Percentiles rank a stretch among this genome's conserved stretches.
Evolutionary conservation across 106 monocot species (phyloP).

Genomic region (Agapanthus africanus): DNA sequence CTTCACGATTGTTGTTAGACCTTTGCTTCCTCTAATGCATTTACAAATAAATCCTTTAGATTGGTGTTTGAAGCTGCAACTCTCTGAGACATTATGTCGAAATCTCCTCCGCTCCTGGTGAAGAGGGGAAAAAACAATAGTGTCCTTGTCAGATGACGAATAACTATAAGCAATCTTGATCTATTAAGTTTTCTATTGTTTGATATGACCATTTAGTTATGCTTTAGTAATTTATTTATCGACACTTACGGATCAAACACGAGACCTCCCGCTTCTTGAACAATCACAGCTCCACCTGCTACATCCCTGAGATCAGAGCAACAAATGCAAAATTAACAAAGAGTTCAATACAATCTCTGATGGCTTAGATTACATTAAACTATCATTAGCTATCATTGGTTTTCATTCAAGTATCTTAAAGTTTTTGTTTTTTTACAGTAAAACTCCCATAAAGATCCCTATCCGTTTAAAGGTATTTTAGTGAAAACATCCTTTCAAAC

Average conservation of each 20-base stretch:
- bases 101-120: conserved; percentile 52
- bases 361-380: too few species aligned
- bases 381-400: too few species aligned
- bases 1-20: neutral
- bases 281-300: conserved; percentile 77
- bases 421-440: too few species aligned
- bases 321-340: neutral
- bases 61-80: conserved; percentile 69
- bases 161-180: neutral
- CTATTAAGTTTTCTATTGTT: neutral
- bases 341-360: neutral
- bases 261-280: conserved; percentile 82
- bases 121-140: neutral
- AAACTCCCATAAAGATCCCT: too few species aligned
- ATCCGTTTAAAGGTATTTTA: too few species aligned
- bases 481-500: too few species aligned
- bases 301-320: conserved; percentile 57
- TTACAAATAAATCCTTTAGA: conserved; percentile 69
- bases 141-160: neutral
- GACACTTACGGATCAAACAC: conserved; percentile 82
- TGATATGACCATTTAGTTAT: neutral
- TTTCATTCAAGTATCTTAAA: too few species aligned
- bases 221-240: neutral
- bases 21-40: conserved; percentile 36
- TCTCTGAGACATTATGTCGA: conserved; percentile 66